Conservation (phyloP, 2,329 filamentous ascomycete genomes). For the Diplocarpon rosae region DNA sequence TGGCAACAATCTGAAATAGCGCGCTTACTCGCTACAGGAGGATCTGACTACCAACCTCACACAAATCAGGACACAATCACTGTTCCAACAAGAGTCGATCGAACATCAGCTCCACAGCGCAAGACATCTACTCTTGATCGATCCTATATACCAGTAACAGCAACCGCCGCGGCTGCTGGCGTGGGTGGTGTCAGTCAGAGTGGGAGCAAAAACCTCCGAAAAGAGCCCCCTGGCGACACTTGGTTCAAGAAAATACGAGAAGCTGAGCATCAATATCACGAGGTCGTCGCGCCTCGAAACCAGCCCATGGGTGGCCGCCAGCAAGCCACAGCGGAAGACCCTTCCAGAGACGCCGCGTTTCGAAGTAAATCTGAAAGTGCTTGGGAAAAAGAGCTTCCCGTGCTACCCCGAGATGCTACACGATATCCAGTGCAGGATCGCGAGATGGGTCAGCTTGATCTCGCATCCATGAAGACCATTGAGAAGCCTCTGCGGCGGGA, state of each 20-base stretch:
- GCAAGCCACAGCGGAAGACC: constrained; percentile 4
- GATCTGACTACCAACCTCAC: constrained; percentile 21
- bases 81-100: constrained; percentile 4
- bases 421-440: constrained; percentile 1
- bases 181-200: constrained; percentile 34
- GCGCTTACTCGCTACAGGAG: constrained; percentile 1
- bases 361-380: constrained; percentile 12
- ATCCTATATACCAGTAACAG: constrained; percentile 30
- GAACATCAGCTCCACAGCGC: constrained; percentile 30
- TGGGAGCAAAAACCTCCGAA: constrained; percentile 48
- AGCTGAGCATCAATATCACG: constrained; percentile 31
- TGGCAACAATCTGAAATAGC: background rate
- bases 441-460: constrained; percentile 6
- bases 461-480: constrained; percentile 11
- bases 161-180: constrained; percentile 9
- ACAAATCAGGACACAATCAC: constrained; percentile 8
- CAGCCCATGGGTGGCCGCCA: constrained; percentile 9
- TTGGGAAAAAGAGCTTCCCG: constrained; percentile 17
- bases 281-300: constrained; percentile 23
- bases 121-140: constrained; percentile 52
- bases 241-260: constrained; percentile 35
- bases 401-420: constrained; percentile 6
- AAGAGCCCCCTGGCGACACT: constrained; percentile 43
- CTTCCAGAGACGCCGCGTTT: constrained; percentile 13
- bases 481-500: constrained; percentile 20